These are phyloP conservation scores for Gleditsia sinensis DNA, from an alignment of 306 rosid genomes.

Conservation along the genomic window DNA sequence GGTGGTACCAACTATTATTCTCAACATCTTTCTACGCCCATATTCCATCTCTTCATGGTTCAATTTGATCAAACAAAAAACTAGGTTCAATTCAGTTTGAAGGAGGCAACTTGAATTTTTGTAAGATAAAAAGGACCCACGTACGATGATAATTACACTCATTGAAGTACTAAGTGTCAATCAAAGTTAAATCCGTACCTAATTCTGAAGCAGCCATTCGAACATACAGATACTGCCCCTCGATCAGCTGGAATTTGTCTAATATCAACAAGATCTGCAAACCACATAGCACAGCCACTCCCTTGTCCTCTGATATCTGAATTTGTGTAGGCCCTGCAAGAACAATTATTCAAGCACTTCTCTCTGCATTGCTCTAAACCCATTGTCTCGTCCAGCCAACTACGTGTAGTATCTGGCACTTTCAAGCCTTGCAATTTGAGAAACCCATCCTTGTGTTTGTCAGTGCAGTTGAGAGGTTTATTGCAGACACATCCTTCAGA, in stretches of 20 bases:
- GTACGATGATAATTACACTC: background rate
- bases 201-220: constrained; percentile 19
- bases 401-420: constrained; percentile 24
- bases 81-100: background rate
- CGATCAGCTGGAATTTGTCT: background rate
- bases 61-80: background rate
- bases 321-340: constrained; percentile 30
- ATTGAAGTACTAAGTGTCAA: background rate
- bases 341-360: constrained; percentile 24
- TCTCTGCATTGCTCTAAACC: constrained; percentile 10
- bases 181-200: background rate
- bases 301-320: constrained; percentile 24
- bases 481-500: constrained; percentile 22
- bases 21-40: background rate
- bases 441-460: constrained; percentile 3
- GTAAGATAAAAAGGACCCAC: background rate
- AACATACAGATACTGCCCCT: constrained; percentile 24
- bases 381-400: constrained; percentile 23
- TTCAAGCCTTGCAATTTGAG: constrained; percentile 1
- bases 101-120: background rate
- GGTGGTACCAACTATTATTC: background rate
- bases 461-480: constrained; percentile 21
- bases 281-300: constrained; percentile 29
- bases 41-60: background rate
- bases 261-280: constrained; percentile 8